Evolutionary conservation across 805 yeast species (phyloP).

Genomic region (Candida morakotiae): DNA sequence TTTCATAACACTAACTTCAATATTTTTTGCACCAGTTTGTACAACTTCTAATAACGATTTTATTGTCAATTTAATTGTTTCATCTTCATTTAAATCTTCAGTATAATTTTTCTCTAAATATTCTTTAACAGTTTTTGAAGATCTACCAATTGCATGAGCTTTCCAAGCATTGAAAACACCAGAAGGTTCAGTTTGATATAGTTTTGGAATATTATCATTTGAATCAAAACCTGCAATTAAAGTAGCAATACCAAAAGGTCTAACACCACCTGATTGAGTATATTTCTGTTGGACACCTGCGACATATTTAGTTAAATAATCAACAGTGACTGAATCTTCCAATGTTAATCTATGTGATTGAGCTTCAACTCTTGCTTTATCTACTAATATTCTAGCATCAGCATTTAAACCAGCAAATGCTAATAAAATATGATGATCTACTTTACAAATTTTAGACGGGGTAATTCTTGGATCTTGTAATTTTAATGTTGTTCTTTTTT

Average conservation of each 20-base stretch:
- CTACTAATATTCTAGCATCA: slow-evolving; percentile 93
- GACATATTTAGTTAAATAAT: slow-evolving; percentile 86
- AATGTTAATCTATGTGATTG: slow-evolving; percentile 91
- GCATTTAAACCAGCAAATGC: slow-evolving; percentile 98
- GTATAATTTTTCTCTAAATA: slow-evolving; percentile 85
- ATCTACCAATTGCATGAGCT: slow-evolving; percentile 94
- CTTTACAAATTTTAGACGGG: slow-evolving; percentile 87
- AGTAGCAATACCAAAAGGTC: slow-evolving; percentile 97
- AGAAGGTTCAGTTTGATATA: slow-evolving; percentile 95
- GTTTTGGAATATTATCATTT: slow-evolving; percentile 71
- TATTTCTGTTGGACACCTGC: slow-evolving; percentile 98
- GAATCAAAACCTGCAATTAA: slow-evolving; percentile 94
- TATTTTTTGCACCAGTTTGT: slow-evolving; percentile 95
- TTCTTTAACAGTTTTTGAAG: slow-evolving; percentile 92
- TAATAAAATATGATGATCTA: slow-evolving; percentile 85
- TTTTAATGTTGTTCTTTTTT: slow-evolving; percentile 90
- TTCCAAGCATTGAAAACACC: slow-evolving; percentile 98
- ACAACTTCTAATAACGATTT: slow-evolving; percentile 91
- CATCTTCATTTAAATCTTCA: slow-evolving; percentile 59
- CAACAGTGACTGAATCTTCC: slow-evolving; percentile 90
- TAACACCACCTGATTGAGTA: slow-evolving; percentile 97
- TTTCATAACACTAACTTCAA: slow-evolving; percentile 84
- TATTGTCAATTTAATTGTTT: slow-evolving; percentile 75
- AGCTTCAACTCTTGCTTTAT: slow-evolving; percentile 94
- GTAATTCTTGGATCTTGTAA: slow-evolving; percentile 95